phyloP scores from a whole-genome alignment of 148 eudicot species.

The Limonium bicolor region DNA sequence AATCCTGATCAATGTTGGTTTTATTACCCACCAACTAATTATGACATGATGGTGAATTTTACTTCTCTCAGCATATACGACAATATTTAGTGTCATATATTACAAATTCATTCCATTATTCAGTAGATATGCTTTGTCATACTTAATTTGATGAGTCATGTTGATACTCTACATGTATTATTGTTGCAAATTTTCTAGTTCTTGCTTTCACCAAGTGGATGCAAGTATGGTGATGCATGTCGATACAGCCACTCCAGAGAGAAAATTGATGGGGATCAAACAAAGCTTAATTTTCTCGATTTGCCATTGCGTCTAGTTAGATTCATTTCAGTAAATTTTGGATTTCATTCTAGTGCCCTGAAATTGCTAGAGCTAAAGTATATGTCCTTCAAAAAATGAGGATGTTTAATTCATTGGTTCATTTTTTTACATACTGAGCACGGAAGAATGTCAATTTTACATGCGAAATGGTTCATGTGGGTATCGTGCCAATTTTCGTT shows the following conservation, averaged over 20 bases:
- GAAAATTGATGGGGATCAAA: slow-evolving; percentile 7
- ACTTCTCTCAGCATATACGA: neutral
- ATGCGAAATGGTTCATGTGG: slow-evolving; percentile 50
- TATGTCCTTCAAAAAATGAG: neutral
- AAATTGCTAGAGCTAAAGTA: neutral
- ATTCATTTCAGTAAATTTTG: neutral
- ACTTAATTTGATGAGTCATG: neutral
- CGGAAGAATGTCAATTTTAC: slow-evolving; percentile 47
- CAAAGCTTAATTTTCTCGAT: slow-evolving; percentile 38
- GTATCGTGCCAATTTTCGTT: slow-evolving; percentile 44
- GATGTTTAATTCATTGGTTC: neutral
- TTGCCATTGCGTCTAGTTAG: slow-evolving; percentile 44
- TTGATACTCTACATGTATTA: neutral
- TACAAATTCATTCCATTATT: neutral
- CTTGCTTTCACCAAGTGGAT: slow-evolving; percentile 38
- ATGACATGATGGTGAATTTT: no score
- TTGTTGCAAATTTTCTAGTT: slow-evolving; percentile 24
- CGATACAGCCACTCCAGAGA: slow-evolving; percentile 30
- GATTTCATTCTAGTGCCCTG: no score
- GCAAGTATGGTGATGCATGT: slow-evolving; percentile 66
- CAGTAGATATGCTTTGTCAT: neutral
- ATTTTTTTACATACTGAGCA: slow-evolving; percentile 21
- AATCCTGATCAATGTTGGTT: no score
- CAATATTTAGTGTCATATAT: neutral
- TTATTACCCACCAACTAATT: no score